Conservation (phyloP, 768 basidiomycete genomes). For the Podaxis carcinomalis region DNA sequence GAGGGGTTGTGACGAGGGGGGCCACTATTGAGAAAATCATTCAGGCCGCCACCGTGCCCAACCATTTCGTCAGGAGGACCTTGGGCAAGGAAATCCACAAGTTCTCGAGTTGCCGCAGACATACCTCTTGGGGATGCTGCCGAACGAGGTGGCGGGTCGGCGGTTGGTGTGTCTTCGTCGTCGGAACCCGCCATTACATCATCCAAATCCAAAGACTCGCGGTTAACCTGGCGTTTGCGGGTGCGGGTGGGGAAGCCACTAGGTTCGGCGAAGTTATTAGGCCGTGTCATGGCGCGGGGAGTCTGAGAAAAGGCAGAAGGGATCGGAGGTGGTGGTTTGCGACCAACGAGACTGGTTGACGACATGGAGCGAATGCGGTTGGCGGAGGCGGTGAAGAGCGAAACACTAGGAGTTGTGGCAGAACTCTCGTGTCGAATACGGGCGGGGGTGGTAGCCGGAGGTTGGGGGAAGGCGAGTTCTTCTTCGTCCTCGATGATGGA, state of each 20-base stretch:
- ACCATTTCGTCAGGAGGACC: constrained; percentile 41
- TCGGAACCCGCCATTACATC: constrained; percentile 71
- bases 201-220: constrained; percentile 72
- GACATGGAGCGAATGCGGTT: constrained; percentile 38
- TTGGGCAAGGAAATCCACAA: constrained; percentile 53
- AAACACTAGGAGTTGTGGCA: neutral
- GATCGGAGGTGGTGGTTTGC: constrained; percentile 24
- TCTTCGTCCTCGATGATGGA: constrained; percentile 70
- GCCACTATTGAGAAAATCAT: constrained; percentile 56
- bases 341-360: constrained; percentile 28
- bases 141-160: constrained; percentile 17
- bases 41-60: constrained; percentile 41
- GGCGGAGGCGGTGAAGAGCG: constrained; percentile 21
- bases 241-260: constrained; percentile 44
- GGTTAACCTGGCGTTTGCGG: constrained; percentile 47
- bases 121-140: constrained; percentile 23
- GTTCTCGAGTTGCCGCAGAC: constrained; percentile 44
- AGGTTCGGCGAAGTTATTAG: constrained; percentile 20
- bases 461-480: constrained; percentile 30
- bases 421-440: constrained; percentile 44
- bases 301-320: constrained; percentile 26
- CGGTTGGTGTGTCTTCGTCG: constrained; percentile 39
- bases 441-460: constrained; percentile 13
- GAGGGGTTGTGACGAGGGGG: constrained; percentile 48
- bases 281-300: constrained; percentile 21